These are phyloP conservation scores for Mycena alexandri DNA, from an alignment of 768 basidiomycete genomes.

Conservation along the genomic window DNA sequence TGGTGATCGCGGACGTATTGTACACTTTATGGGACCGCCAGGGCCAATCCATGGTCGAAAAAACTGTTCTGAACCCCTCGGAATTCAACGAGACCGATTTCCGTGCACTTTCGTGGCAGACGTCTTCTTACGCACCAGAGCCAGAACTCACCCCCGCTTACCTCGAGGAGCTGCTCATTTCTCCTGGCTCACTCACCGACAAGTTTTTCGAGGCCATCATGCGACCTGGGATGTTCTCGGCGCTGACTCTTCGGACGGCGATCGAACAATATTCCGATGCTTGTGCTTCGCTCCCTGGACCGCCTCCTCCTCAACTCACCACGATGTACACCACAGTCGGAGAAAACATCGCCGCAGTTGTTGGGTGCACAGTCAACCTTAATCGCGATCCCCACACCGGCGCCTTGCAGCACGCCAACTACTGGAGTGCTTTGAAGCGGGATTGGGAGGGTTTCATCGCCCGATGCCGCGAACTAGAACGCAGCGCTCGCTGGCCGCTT, in stretches of 20 bases:
- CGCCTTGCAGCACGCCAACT: conserved; percentile 79
- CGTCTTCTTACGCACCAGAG: conserved; percentile 74
- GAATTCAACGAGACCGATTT: conserved; percentile 48
- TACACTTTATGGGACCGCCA: conserved; percentile 87
- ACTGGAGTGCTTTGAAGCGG: conserved; percentile 86
- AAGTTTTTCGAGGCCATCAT: conserved; percentile 88
- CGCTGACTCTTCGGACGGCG: conserved; percentile 83
- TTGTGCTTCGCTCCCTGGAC: conserved; percentile 74
- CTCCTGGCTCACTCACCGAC: conserved; percentile 77
- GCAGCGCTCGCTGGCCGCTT: conserved; percentile 85
- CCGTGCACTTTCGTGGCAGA: conserved; percentile 60
- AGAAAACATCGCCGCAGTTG: conserved; percentile 84
- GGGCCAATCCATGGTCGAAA: conserved; percentile 79
- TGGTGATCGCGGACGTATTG: conserved; percentile 66
- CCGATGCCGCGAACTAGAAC: conserved; percentile 90
- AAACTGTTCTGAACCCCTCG: conserved; percentile 59
- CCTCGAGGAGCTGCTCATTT: conserved; percentile 85
- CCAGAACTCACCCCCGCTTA: conserved; percentile 86
- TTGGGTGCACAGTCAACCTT: conserved; percentile 87
- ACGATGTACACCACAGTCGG: conserved; percentile 74
- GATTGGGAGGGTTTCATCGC: conserved; percentile 98
- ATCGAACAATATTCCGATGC: conserved; percentile 85
- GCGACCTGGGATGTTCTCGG: conserved; percentile 90
- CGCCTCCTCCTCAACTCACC: conserved; percentile 67
- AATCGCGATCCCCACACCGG: conserved; percentile 84